Evolutionary conservation across 2,329 filamentous ascomycete genomes (phyloP).

Genomic region (Cladosporium sp.): DNA sequence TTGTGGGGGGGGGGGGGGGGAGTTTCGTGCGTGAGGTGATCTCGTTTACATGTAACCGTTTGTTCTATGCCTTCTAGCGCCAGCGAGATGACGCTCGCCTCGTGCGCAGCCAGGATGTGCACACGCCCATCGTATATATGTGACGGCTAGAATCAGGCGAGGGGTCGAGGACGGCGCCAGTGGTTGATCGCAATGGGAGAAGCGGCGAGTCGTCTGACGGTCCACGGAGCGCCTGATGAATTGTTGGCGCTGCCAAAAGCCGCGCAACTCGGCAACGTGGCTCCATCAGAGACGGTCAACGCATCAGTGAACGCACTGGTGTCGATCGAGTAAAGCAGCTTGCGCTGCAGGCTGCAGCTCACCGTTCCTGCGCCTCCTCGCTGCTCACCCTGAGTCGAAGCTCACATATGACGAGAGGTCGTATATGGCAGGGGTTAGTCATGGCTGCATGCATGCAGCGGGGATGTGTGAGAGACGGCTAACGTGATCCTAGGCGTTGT

Average conservation of each 20-base stretch:
- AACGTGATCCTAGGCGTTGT: constrained; percentile 9
- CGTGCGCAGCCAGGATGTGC: neutral
- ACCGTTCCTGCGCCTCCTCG: constrained; percentile 7
- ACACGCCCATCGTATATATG: constrained; percentile 4
- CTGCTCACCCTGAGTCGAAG: neutral
- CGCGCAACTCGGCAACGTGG: constrained; percentile 1
- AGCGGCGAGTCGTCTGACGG: neutral
- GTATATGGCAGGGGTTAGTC: constrained; percentile 9
- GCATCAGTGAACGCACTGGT: neutral
- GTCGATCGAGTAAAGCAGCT: neutral
- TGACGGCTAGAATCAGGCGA: constrained; percentile 2
- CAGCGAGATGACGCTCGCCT: constrained; percentile 10
- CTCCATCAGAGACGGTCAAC: constrained; percentile 2
- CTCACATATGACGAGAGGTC: neutral
- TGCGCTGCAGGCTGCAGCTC: neutral
- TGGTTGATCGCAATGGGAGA: constrained; percentile 1
- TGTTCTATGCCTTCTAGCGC: constrained; percentile 12
- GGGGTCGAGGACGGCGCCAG: neutral
- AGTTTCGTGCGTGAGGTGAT: neutral
- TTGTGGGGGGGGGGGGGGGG: too few species aligned
- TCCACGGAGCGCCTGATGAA: neutral
- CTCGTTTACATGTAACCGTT: constrained; percentile 4
- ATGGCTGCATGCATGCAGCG: constrained; percentile 10
- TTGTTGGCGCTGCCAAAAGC: constrained; percentile 1
- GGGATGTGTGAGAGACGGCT: neutral